Evolutionary conservation across 2,329 filamentous ascomycete species (phyloP).

Genomic region (Ophiostoma sp.): DNA sequence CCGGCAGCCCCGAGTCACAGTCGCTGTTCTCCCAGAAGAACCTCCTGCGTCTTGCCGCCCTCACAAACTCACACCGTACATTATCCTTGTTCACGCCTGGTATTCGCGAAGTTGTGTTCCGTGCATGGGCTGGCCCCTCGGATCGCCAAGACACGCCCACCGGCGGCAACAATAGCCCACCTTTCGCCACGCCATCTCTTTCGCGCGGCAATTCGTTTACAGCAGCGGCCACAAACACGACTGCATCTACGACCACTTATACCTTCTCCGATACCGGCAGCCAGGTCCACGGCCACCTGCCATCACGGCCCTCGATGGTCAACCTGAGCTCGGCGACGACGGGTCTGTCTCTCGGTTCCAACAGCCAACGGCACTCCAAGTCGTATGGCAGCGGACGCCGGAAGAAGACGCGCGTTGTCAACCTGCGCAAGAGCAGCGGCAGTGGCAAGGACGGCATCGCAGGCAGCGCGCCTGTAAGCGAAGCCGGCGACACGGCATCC

Average conservation of each 20-base stretch:
- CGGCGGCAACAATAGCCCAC: constrained; percentile 45
- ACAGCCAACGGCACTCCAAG: constrained; percentile 57
- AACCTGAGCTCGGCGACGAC: constrained; percentile 62
- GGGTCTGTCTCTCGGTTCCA: constrained; percentile 63
- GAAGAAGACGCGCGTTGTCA: constrained; percentile 82
- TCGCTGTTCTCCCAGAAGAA: constrained; percentile 96
- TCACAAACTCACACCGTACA: constrained; percentile 87
- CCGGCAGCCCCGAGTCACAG: constrained; percentile 77
- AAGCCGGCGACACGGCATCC: constrained; percentile 51
- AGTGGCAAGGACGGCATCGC: constrained; percentile 36
- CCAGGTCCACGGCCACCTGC: constrained; percentile 59
- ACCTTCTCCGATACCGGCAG: constrained; percentile 73
- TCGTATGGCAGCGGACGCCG: constrained; percentile 63
- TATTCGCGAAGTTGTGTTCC: constrained; percentile 87
- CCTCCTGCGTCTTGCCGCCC: constrained; percentile 73
- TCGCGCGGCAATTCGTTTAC: constrained; percentile 64
- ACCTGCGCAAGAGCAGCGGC: constrained; percentile 64
- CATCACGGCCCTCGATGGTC: constrained; percentile 67
- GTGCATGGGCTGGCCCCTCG: constrained; percentile 81
- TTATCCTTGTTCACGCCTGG: constrained; percentile 87
- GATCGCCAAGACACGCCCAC: constrained; percentile 63
- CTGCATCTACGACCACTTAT: constrained; percentile 64
- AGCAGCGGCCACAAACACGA: constrained; percentile 58
- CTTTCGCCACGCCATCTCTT: constrained; percentile 53
- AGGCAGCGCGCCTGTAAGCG: constrained; percentile 50